Evolutionary conservation across 495 filamentous ascomycete genomes (phyloP), one percentile per base, ranked within the genome.

Genomic region (Aspergillus diversus): DNA sequence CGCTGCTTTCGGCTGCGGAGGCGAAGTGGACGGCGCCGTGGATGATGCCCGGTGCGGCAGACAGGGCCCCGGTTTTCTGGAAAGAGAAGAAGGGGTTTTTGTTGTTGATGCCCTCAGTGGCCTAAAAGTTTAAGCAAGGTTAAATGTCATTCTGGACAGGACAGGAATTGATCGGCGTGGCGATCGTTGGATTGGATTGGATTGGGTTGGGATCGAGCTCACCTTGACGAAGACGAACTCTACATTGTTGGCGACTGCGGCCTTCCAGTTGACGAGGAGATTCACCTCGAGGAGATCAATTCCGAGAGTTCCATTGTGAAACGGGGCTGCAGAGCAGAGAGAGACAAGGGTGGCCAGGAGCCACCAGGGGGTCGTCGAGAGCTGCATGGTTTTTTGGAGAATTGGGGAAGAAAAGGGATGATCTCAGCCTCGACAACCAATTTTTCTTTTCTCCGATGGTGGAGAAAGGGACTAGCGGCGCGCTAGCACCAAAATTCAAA

Each of bases 11-110:
- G 55, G 71, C 80, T 0, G 86, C 86, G 16, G 80, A 80, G 27
- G 87, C 87, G 63, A 88, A 89, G 75, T 89, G 87, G 67, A 89
- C 87, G 34, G 80, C 86, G 51, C 87, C 87, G 3, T 85, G 81
- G 69, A 88, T 82, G 60, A 87, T 70, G n/a, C 81, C 67, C 21
- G 21, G 21, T 27, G 21, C 21, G 13, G 84, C 86, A 21, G 68
- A 71, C 37, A 81, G 86, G 32, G 86, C 86, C 50, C 78, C 79
- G 5, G 59, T 67, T 63, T 86, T 87, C 69, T 90, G 85, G 55
- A 66, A 70, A 27, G 78, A 80, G 75, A 89, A 89, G 11, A 54
- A 68, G 52, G 77, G 72, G 71, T 86, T 81, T 27, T 64, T 79
- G 67, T 83, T 87, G 31, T 67, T 75, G 34, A 81, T 86, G 7